These are phyloP conservation scores for Sphaerulina vaccinii DNA, from an alignment of 2,329 filamentous ascomycete species.

Conservation along the genomic window DNA sequence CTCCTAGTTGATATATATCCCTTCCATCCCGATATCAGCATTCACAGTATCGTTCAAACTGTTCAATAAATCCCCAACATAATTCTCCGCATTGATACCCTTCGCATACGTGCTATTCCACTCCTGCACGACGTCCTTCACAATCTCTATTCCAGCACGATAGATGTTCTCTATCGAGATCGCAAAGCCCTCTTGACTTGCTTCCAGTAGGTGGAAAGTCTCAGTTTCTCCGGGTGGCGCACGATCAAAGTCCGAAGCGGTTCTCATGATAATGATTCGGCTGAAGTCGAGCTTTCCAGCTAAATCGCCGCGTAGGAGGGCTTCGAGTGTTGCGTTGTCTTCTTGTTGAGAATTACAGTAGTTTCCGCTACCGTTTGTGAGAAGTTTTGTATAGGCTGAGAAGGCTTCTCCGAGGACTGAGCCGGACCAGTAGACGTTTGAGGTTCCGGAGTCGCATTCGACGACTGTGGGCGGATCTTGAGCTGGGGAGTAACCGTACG, in stretches of 20 bases:
- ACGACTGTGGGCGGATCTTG: slow-evolving; percentile 31
- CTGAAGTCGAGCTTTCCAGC: slow-evolving; percentile 36
- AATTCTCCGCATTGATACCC: slow-evolving; percentile 61
- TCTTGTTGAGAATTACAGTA: slow-evolving; percentile 41
- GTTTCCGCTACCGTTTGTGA: slow-evolving; percentile 39
- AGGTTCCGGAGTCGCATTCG: slow-evolving; percentile 36
- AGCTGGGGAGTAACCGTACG: slow-evolving; percentile 33
- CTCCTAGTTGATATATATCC: slow-evolving; percentile 18
- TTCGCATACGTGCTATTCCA: slow-evolving; percentile 59
- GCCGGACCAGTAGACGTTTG: slow-evolving; percentile 36
- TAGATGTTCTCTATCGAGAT: slow-evolving; percentile 67
- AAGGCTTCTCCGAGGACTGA: slow-evolving; percentile 33
- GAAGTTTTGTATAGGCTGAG: slow-evolving; percentile 32
- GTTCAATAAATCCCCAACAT: slow-evolving; percentile 68
- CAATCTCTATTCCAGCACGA: slow-evolving; percentile 62
- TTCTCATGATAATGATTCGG: slow-evolving; percentile 39
- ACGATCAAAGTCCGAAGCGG: slow-evolving; percentile 68
- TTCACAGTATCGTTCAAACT: slow-evolving; percentile 63
- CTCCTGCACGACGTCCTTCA: slow-evolving; percentile 58
- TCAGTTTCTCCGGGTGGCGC: slow-evolving; percentile 58
- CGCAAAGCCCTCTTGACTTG: slow-evolving; percentile 61
- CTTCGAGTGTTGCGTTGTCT: slow-evolving; percentile 39
- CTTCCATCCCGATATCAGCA: slow-evolving; percentile 56
- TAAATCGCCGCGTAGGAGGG: slow-evolving; percentile 34
- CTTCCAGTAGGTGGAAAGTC: slow-evolving; percentile 59